Base-by-base conservation (phyloP, 352 stramenopile genomes). In the Pythium angustatum region DNA sequence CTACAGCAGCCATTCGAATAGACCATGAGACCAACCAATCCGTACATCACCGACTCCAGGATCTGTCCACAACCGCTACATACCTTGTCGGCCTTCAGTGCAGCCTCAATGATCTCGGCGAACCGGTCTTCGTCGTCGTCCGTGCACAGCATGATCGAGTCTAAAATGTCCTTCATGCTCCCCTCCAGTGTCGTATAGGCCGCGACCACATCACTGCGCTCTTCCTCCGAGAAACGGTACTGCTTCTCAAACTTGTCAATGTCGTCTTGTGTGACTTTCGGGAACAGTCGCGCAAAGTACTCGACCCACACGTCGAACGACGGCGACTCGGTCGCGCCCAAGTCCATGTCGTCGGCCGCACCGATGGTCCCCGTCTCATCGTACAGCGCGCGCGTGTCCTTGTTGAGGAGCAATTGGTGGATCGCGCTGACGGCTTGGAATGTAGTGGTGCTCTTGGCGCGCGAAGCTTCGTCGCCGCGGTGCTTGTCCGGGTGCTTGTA, bases 401-500 rank as follows among this genome's bases (percentile, higher is more conserved):
- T 72, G 62, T 96, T 77, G 44, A 71, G 93, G 45, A 97, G 66
- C n/a, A 96, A 78, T 52, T 84, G 76, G 67, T 97, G 88, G 55
- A 94, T 90, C 24, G 89, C 78, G 43, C 83, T 91, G 36, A 97
- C 75, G 3, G 87, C 85, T 68, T 97, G 87, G 61, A 97, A 97
- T 58, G 85, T 96, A 33, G 73, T 69, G 1, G 82, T 93, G 38
- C 87, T 75, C 40, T 86, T 69, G 30, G 69, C 57, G 44, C 78
- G 72, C 22, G 81, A 67, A 17, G 58, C 57, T 30, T 77, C 76
- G 72, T 96, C 83, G 11, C 87, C 88, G 22, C 78, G 84, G 36
- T 96, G 90, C 64, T 97, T 97, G 66, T 97, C 90, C 17, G 91
- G 91, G 57, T 97, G 91, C 87, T 97, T n/a, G n/a, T n/a, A n/a